Percentiles rank a stretch among this genome's conserved stretches.
phyloP scores from a whole-genome alignment of 176 grass and related monocot genomes.

The Aegilops tauschii region DNA sequence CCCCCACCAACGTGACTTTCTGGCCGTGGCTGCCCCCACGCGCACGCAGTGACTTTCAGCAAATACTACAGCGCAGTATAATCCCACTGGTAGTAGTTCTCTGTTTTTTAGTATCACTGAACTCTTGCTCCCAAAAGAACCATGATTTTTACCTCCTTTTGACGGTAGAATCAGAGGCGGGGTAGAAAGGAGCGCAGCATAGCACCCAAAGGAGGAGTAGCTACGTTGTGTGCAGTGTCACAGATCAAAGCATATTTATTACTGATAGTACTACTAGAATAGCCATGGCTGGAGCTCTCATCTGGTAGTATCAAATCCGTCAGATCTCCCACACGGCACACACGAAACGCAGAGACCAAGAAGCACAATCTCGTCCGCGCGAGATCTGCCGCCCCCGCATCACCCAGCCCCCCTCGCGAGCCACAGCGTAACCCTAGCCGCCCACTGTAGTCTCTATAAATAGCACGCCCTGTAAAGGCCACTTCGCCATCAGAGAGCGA shows the following conservation, averaged over 20 bases:
- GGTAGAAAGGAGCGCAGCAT: constrained; percentile 14
- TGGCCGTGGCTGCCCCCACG: not conserved
- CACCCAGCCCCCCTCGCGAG: constrained; percentile 1
- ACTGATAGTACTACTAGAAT: not conserved
- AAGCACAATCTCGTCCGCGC: constrained; percentile 38
- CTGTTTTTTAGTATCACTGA: not conserved
- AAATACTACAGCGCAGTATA: not conserved
- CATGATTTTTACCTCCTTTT: constrained; percentile 37
- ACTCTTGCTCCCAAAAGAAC: constrained; percentile 19
- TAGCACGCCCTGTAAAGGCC: constrained; percentile 21
- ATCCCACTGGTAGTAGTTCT: not conserved
- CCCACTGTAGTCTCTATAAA: constrained; percentile 45
- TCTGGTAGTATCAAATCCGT: constrained; percentile 25
- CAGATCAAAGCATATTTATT: constrained; percentile 3
- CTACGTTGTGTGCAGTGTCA: not conserved
- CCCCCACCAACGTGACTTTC: constrained; percentile 8
- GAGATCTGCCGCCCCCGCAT: constrained; percentile 32
- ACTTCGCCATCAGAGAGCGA: not conserved
- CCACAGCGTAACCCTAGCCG: constrained; percentile 37
- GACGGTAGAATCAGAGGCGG: constrained; percentile 17
- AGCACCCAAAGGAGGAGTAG: constrained; percentile 13
- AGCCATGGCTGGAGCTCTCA: constrained; percentile 8
- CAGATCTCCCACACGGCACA: constrained; percentile 27
- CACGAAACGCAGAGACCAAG: constrained; percentile 32
- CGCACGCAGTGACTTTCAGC: not conserved